Evolutionary conservation across 1,139 yeast species (phyloP), one percentile per base, ranked within the genome.

Genomic region (Debaryomyces udenii): DNA sequence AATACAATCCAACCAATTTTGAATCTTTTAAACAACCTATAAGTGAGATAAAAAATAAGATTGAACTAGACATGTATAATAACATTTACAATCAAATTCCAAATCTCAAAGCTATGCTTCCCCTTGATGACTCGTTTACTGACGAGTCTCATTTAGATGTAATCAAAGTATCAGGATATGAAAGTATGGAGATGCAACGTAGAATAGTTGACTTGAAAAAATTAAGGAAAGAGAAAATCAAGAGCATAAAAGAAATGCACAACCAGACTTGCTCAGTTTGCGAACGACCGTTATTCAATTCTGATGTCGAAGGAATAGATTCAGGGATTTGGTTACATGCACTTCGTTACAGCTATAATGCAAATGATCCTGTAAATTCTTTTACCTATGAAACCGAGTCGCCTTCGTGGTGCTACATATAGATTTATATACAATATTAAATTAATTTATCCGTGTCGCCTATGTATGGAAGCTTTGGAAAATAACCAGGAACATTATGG

Each of bases 301-400:
- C 60, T 1, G 72, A 69, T 31, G 76, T 75, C 2, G 62, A 64
- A 18, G 52, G 57, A 7, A 56, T 64, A 7, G 68, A 69, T 10
- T 54, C 75, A 47, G 62, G 59, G 15, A 61, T 84, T 29, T 81
- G 77, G 74, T 57, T 84, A 37, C 90, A 84, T 64, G 83, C 89
- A 0, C 71, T 63, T 49, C 65, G 66, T 36, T 82, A 81, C 47
- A 53, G 61, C 27, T 56, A 62, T 27, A 59, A 62, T n/a, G 55
- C 50, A 3, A 9, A 6, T 15, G 48, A 33, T 2, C 46, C 43
- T 10, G 43, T 32, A 13, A 38, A 39, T 7, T 31, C 45, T 6
- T 49, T 57, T 38, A 46, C 49, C n/a, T 76, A 65, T 47, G 52
- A 59, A 31, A 64, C 78, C 0, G 57, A 54, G 2, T 41, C 51